Percentiles rank a stretch among this genome's conserved stretches.
Evolutionary conservation across 2,329 filamentous ascomycete species (phyloP).

Genomic region (Atkinsonella hypoxylon): DNA sequence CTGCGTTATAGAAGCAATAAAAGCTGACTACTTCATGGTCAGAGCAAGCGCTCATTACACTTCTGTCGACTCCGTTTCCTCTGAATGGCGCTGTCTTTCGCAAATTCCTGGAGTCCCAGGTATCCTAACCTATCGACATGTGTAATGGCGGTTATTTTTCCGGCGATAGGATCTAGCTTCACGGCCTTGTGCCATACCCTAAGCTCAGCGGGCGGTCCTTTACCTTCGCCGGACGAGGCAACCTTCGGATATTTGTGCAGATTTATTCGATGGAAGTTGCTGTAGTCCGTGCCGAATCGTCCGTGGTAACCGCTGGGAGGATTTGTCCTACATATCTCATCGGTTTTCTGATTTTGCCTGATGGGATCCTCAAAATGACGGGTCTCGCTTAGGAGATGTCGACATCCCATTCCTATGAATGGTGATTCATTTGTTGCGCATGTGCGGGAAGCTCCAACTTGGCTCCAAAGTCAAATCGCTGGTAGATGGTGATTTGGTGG

Average conservation of each 20-base stretch:
- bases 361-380: constrained; percentile 48
- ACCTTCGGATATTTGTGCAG: constrained; percentile 49
- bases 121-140: constrained; percentile 38
- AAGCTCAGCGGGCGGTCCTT: constrained; percentile 37
- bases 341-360: constrained; percentile 51
- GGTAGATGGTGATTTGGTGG: constrained; percentile 43
- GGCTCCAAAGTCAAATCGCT: constrained; percentile 48
- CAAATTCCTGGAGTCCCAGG: constrained; percentile 45
- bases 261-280: constrained; percentile 53
- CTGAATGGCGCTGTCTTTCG: constrained; percentile 44
- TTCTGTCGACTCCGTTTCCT: constrained; percentile 48
- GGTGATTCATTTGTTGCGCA: constrained; percentile 53
- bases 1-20: constrained; percentile 53
- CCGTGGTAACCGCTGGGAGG: constrained; percentile 48
- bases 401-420: constrained; percentile 50
- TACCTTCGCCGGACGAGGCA: constrained; percentile 35
- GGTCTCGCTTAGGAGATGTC: constrained; percentile 47
- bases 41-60: constrained; percentile 54
- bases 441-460: constrained; percentile 52
- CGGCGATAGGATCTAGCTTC: constrained; percentile 36
- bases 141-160: constrained; percentile 46
- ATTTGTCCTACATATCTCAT: constrained; percentile 45
- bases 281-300: constrained; percentile 47
- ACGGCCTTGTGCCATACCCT: constrained; percentile 39
- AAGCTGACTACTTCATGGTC: constrained; percentile 46